phyloP scores from a whole-genome alignment of 371 early-diverging fungal genomes.

The Mucor indicus region DNA sequence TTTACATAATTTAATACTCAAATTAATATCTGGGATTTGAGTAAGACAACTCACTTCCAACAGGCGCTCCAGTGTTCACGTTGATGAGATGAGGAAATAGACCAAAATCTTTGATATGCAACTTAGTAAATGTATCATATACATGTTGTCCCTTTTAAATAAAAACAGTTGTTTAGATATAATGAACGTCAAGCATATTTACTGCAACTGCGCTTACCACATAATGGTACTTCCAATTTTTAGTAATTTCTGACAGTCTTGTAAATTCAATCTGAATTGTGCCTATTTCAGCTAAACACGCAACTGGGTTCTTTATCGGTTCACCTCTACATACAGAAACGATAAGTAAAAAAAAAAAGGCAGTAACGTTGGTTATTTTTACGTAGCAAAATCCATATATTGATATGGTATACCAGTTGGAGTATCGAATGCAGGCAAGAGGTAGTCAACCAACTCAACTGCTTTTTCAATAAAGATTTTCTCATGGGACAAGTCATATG shows the following conservation, averaged over 20 bases:
- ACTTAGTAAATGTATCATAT: slow-evolving; percentile 32
- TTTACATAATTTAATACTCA: background rate
- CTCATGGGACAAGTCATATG: slow-evolving; percentile 66
- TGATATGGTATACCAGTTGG: slow-evolving; percentile 63
- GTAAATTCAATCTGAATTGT: slow-evolving; percentile 87
- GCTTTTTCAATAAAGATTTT: slow-evolving; percentile 44
- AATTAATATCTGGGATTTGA: background rate
- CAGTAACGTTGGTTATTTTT: slow-evolving; percentile 1
- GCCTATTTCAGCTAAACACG: slow-evolving; percentile 81
- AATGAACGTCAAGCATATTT: background rate
- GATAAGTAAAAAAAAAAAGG: background rate
- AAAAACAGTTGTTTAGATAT: background rate
- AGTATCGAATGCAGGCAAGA: slow-evolving; percentile 58
- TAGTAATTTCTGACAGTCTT: slow-evolving; percentile 72
- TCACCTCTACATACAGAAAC: slow-evolving; percentile 20
- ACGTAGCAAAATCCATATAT: slow-evolving; percentile 35
- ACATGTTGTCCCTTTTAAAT: slow-evolving; percentile 42
- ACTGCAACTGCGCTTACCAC: slow-evolving; percentile 27
- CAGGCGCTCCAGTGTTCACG: slow-evolving; percentile 21
- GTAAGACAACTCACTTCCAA: slow-evolving; percentile 15
- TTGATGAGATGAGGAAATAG: slow-evolving; percentile 47
- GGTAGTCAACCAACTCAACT: slow-evolving; percentile 48
- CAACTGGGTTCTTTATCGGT: slow-evolving; percentile 23
- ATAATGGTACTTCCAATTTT: slow-evolving; percentile 57
- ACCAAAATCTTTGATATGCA: slow-evolving; percentile 31